These are phyloP conservation scores for Prunus fruticosa DNA, from an alignment of 306 rosid species.

Conservation along the genomic window DNA sequence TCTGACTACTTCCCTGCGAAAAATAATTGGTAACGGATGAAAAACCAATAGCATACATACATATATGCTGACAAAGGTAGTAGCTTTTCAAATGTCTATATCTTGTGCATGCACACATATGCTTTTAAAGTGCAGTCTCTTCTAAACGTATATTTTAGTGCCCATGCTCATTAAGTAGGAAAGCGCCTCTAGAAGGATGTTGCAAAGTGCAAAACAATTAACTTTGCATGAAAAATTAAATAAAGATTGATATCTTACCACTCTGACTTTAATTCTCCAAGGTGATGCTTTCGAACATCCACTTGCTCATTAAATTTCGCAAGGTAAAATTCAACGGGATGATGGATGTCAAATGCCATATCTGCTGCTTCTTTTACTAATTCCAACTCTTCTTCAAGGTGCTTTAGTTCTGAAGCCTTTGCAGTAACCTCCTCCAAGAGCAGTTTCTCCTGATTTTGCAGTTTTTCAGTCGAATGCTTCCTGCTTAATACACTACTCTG, in stretches of 20 bases:
- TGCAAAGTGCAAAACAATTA: neutral
- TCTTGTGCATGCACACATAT: neutral
- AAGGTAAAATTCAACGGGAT: conserved; percentile 55
- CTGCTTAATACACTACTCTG: neutral
- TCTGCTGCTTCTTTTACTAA: conserved; percentile 49
- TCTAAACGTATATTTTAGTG: neutral
- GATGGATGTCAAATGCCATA: conserved; percentile 49
- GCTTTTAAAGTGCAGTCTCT: neutral
- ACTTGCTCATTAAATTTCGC: conserved; percentile 53
- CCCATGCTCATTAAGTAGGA: neutral
- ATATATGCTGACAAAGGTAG: conserved; percentile 6
- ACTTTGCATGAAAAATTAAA: conserved; percentile 1
- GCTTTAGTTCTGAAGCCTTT: conserved; percentile 44
- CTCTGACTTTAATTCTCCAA: conserved; percentile 51
- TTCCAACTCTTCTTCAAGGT: conserved; percentile 63
- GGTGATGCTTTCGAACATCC: conserved; percentile 36
- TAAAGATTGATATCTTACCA: conserved; percentile 40
- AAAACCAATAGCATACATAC: conserved; percentile 12
- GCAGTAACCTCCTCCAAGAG: conserved; percentile 32
- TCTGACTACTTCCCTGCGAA: conserved; percentile 61
- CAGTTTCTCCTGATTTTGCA: conserved; percentile 45
- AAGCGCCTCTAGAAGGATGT: neutral
- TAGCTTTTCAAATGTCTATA: conserved; percentile 5
- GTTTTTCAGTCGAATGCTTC: conserved; percentile 18
- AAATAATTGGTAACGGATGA: conserved; percentile 16